These are phyloP conservation scores for Gossypium longicalyx DNA, from an alignment of 345 rosid species.

Conservation along the genomic window DNA sequence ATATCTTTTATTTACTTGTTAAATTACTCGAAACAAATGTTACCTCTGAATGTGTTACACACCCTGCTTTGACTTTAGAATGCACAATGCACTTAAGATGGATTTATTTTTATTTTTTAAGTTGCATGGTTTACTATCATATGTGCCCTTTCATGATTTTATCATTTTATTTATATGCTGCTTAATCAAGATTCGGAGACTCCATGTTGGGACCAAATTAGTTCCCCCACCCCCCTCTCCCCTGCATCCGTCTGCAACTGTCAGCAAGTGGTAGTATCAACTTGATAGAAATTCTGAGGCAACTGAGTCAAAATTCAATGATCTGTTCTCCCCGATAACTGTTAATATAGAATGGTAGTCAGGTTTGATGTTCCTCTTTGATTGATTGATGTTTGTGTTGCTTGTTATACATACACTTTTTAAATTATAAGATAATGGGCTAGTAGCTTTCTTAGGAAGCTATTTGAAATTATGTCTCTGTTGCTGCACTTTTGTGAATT, in stretches of 20 bases:
- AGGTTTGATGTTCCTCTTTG: neutral
- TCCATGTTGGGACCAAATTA: neutral
- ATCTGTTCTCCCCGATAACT: neutral
- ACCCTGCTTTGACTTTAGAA: neutral
- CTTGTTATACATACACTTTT: neutral
- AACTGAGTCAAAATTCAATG: neutral
- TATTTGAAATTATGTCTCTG: neutral
- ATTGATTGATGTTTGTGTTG: neutral
- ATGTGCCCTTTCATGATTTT: neutral
- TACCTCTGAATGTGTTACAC: neutral
- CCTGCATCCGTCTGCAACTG: neutral
- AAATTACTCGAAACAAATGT: neutral
- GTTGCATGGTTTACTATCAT: neutral
- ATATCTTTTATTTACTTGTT: neutral
- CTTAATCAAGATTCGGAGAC: neutral
- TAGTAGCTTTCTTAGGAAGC: neutral
- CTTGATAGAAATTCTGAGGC: neutral
- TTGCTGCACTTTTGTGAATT: neutral
- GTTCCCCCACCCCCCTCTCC: no score
- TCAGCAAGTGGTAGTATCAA: neutral
- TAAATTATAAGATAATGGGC: neutral
- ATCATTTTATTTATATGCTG: neutral
- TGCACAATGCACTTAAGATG: neutral
- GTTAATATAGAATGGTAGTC: neutral
- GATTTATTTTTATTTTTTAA: neutral